A percentile compares a stretch with the other conserved stretches of the same genome.
Conservation (phyloP, 2,329 filamentous ascomycete species). For the Venturia oleaginea region DNA sequence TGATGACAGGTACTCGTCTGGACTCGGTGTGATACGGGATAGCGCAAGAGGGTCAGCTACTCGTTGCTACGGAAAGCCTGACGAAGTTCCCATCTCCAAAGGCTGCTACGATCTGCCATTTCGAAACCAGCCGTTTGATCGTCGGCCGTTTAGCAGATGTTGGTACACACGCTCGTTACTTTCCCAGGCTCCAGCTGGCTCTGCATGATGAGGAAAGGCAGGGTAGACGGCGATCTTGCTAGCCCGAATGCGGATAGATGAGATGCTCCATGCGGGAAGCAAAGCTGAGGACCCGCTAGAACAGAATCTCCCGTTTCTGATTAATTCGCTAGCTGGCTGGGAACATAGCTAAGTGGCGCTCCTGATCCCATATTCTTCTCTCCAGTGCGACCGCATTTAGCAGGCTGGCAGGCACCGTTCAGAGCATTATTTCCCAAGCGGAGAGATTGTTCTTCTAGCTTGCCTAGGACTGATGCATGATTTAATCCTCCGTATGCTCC, state of each 20-base stretch:
- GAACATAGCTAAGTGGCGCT: background rate
- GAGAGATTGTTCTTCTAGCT: background rate
- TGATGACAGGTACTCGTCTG: background rate
- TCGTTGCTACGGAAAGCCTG: background rate
- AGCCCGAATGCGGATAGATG: background rate
- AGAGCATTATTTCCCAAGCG: conserved; percentile 2
- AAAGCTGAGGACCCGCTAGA: conserved; percentile 1
- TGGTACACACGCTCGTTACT: background rate
- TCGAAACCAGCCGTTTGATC: conserved; percentile 4
- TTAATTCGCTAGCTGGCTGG: background rate
- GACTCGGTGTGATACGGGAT: background rate
- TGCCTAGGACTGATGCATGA: background rate
- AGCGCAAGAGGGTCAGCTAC: background rate
- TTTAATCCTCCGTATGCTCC: background rate
- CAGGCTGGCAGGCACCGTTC: background rate
- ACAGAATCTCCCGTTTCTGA: conserved; percentile 7
- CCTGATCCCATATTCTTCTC: background rate
- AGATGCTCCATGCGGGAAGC: background rate
- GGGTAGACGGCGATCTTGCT: background rate
- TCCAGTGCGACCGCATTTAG: background rate
- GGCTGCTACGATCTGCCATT: conserved; percentile 1
- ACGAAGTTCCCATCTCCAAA: background rate
- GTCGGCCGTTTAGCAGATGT: background rate
- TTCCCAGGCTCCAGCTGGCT: background rate
- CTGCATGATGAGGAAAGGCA: background rate